Base-by-base conservation (phyloP, 352 stramenopile species). In the Pythium vanterpoolii region DNA sequence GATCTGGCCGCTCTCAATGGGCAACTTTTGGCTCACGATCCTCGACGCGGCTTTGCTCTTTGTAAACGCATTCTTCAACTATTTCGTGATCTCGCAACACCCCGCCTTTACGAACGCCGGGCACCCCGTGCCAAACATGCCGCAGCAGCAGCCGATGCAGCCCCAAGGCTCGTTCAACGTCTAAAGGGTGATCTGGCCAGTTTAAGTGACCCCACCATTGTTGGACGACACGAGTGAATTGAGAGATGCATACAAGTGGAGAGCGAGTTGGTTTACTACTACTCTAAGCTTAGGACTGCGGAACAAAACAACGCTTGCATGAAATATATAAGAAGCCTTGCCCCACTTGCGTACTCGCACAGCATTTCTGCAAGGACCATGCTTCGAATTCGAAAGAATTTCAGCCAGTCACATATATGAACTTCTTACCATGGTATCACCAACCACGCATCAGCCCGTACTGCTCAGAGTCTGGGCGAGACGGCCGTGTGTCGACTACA, bases 31-130 rank as follows among this genome's bases (percentile, higher is more conserved):
- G 86, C 70, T 95, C 42, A 95, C 86, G 55, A 93, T 93, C 63
- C 60, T 95, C 24, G 82, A 95, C 69, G 86, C 86, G n/a, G 73
- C 87, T 60, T 68, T 95, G 64, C 72, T 95, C 33, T 95, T 95
- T 64, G 60, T 91, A 55, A 95, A 95, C 60, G 86, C 86, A 16
- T 93, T 95, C 63, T 95, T 95, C 79, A 95, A 95, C 76, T 95
- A 92, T 72, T 95, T 84, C 65, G 86, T 95, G 58, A 90, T 95
- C 66, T 93, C 79, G 31, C 80, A 94, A 58, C 67, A 74, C 62
- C 67, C 67, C 4, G 67, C 67, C 14, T 74, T 74, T 62, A 64
- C 39, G 28, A 26, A 71, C 48, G 23, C 31, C 13, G 27, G 11
- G 14, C 31, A 46, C 16, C 49, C 30, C n/a, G 40, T 27, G 39